These are phyloP conservation scores for Aspergillus intermedius DNA, from an alignment of 2,329 filamentous ascomycete genomes.

Conservation along the genomic window DNA sequence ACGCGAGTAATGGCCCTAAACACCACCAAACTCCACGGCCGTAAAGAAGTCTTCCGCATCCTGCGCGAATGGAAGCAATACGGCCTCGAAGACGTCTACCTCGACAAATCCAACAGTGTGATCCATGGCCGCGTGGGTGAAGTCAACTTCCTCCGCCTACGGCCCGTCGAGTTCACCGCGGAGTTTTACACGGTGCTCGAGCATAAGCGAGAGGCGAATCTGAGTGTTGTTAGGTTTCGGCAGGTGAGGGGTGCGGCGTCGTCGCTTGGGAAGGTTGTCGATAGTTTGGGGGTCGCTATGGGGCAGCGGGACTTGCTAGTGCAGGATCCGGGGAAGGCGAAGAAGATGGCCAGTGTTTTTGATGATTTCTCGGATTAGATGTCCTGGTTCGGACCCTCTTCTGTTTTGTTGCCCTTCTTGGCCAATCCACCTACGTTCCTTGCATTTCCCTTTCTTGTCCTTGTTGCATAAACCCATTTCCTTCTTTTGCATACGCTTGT, in stretches of 20 bases:
- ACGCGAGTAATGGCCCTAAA: conserved; percentile 68
- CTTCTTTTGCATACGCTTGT: conserved; percentile 1
- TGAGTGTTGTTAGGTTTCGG: conserved; percentile 78
- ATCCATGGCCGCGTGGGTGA: conserved; percentile 71
- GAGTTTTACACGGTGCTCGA: conserved; percentile 88
- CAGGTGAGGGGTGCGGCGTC: conserved; percentile 88
- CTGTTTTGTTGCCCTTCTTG: too few relatives aligned
- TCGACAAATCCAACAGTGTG: conserved; percentile 71
- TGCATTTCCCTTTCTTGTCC: background rate
- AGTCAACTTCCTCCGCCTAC: conserved; percentile 72
- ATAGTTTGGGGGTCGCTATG: conserved; percentile 66
- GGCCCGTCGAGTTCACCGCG: conserved; percentile 78
- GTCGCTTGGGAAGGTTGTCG: conserved; percentile 77
- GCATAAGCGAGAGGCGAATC: conserved; percentile 66
- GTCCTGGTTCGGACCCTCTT: too few relatives aligned
- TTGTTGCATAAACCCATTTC: background rate
- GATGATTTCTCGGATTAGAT: conserved; percentile 17
- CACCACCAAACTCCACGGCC: conserved; percentile 63
- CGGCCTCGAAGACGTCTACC: conserved; percentile 71
- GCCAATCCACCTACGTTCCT: background rate
- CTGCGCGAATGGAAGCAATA: conserved; percentile 74
- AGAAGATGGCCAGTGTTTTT: conserved; percentile 56
- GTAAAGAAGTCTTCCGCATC: conserved; percentile 68
- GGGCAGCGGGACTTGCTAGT: conserved; percentile 61
- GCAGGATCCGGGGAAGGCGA: conserved; percentile 57